A percentile compares a stretch with the other conserved stretches of the same genome.
Conservation (phyloP, 306 rosid species). For the Clitoria ternatea region DNA sequence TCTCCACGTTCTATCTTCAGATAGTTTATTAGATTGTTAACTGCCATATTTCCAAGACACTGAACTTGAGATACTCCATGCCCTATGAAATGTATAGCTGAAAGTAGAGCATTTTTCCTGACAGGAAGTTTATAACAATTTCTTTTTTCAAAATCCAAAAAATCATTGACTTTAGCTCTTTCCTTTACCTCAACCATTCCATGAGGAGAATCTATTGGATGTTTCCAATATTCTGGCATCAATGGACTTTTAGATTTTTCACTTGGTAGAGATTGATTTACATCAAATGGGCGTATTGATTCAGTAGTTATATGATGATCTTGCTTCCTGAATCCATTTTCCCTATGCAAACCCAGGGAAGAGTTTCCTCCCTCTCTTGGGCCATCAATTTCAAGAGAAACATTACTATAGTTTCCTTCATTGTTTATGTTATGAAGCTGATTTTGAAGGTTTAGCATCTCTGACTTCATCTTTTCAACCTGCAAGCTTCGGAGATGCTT, state of each 20-base stretch:
- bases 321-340: conserved; percentile 33
- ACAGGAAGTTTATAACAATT: conserved; percentile 31
- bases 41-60: conserved; percentile 79
- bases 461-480: conserved; percentile 94
- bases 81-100: conserved; percentile 72
- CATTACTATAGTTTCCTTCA: conserved; percentile 36
- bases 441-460: conserved; percentile 80
- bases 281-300: conserved; percentile 35
- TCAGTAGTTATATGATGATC: conserved; percentile 37
- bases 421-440: conserved; percentile 60
- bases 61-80: conserved; percentile 80
- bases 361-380: conserved; percentile 46
- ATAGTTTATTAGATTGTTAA: conserved; percentile 60
- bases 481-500: conserved; percentile 77
- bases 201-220: conserved; percentile 38
- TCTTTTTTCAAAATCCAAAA: conserved; percentile 36
- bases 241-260: conserved; percentile 34
- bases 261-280: conserved; percentile 43
- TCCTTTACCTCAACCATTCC: conserved; percentile 51
- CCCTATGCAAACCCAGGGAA: conserved; percentile 22
- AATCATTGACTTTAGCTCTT: conserved; percentile 23
- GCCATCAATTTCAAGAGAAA: conserved; percentile 53
- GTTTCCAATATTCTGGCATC: conserved; percentile 38
- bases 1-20: conserved; percentile 59
- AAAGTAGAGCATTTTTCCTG: conserved; percentile 59